Percentiles rank a stretch among this genome's conserved stretches.
These are phyloP conservation scores for Flaveria sonorensis DNA, from an alignment of 129 eudicot species.

Conservation along the genomic window DNA sequence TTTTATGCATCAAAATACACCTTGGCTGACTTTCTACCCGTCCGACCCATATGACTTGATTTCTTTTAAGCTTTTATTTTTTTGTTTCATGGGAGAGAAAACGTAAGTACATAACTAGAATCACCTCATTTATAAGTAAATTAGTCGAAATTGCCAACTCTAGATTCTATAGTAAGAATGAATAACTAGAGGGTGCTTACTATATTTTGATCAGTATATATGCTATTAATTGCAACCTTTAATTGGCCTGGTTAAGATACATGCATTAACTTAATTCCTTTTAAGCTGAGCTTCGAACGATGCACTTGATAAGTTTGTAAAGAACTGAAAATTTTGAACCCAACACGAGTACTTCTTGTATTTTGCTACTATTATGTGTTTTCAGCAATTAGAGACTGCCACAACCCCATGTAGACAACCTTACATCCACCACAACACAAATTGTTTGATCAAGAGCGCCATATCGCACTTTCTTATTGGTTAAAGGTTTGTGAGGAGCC, in stretches of 20 bases:
- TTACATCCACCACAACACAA: conserved; percentile 21
- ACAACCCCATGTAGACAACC: conserved; percentile 10
- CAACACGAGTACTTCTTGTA: conserved; percentile 19
- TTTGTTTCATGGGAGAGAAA: not conserved
- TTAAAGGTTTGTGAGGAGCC: not conserved
- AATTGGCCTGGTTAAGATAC: not conserved
- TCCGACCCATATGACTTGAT: not conserved
- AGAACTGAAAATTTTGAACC: conserved; percentile 16
- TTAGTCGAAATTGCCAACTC: not conserved
- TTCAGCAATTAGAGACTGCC: conserved; percentile 28
- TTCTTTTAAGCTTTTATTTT: not conserved
- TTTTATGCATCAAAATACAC: not conserved
- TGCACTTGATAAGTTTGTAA: conserved; percentile 10
- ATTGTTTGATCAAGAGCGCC: conserved; percentile 29
- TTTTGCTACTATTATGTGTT: conserved; percentile 14
- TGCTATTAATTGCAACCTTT: too few species aligned
- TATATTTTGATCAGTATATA: too few species aligned
- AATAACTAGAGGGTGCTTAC: too few species aligned
- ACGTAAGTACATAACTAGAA: not conserved
- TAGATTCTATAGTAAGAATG: not conserved
- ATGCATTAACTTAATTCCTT: not conserved
- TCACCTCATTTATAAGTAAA: not conserved
- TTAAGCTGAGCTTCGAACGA: not conserved
- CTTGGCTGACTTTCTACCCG: not conserved
- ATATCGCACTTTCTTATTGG: conserved; percentile 41